phyloP scores from a whole-genome alignment of 2,329 filamentous ascomycete species.

The Trichoderma atroviride region DNA sequence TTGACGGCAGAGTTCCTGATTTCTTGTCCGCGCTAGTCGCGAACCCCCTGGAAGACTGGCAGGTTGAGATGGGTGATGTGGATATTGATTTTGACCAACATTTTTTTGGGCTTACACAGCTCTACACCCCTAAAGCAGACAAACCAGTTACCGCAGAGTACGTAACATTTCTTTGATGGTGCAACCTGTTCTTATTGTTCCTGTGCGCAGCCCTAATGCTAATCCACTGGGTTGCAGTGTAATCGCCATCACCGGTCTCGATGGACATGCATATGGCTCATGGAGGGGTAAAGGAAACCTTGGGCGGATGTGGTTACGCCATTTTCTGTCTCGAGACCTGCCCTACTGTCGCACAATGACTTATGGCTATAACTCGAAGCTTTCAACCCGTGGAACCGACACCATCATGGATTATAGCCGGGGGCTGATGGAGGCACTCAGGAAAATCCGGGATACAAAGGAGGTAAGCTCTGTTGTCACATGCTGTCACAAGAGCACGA shows the following conservation, averaged over 20 bases:
- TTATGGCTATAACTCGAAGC: not conserved
- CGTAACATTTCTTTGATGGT: not conserved
- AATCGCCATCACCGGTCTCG: not conserved
- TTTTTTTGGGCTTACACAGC: not conserved
- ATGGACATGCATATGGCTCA: no score
- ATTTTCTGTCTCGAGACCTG: not conserved
- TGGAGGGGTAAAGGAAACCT: not conserved
- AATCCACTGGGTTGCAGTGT: not conserved
- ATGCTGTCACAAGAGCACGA: not conserved
- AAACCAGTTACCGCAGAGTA: not conserved
- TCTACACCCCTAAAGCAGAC: not conserved
- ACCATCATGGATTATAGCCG: slow-evolving; percentile 1
- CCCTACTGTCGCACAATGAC: not conserved
- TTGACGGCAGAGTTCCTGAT: not conserved
- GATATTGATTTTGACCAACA: not conserved
- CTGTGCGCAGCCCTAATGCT: not conserved
- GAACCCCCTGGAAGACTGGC: not conserved
- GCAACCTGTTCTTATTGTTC: not conserved
- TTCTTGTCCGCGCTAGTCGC: not conserved
- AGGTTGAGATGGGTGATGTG: slow-evolving; percentile 2
- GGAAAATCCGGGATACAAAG: not conserved
- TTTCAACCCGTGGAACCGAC: not conserved
- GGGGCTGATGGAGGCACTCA: not conserved
- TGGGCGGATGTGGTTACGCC: not conserved
- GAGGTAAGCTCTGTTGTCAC: not conserved